phyloP scores from a whole-genome alignment of 2,329 filamentous ascomycete species.

The Claviceps pazoutovae region DNA sequence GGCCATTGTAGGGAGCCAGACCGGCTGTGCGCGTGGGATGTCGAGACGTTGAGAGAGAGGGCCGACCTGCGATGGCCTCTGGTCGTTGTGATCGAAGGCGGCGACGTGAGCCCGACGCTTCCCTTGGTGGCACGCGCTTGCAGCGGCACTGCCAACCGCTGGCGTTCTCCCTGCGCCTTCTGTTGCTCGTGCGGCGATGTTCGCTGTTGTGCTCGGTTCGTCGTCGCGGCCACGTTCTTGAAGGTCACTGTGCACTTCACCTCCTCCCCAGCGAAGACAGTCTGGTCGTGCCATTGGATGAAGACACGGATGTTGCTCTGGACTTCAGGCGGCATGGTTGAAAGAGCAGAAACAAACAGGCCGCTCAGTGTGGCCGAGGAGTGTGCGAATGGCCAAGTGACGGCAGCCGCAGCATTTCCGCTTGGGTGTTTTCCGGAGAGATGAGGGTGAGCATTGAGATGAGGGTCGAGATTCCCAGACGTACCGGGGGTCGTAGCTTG shows the following conservation, averaged over 20 bases:
- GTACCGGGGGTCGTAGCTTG: not conserved
- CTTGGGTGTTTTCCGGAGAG: conserved; percentile 8
- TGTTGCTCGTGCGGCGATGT: conserved; percentile 12
- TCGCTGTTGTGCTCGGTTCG: conserved; percentile 17
- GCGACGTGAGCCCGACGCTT: conserved; percentile 30
- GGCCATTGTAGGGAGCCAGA: conserved; percentile 35
- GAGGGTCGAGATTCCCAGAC: not conserved
- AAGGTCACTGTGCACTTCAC: conserved; percentile 94
- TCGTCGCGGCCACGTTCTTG: conserved; percentile 57
- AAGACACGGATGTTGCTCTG: conserved; percentile 77
- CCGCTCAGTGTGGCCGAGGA: conserved; percentile 18
- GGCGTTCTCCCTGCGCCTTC: conserved; percentile 16
- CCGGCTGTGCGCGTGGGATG: conserved; percentile 29
- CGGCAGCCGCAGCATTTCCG: conserved; percentile 18
- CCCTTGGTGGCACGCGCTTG: conserved; percentile 26
- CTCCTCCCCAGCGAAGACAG: conserved; percentile 92
- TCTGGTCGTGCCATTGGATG: conserved; percentile 86
- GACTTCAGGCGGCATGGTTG: conserved; percentile 35
- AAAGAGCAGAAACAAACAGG: conserved; percentile 3
- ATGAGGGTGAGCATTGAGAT: not conserved
- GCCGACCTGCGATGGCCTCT: conserved; percentile 50
- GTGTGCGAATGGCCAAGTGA: conserved; percentile 12
- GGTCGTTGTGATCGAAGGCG: conserved; percentile 24
- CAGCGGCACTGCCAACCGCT: conserved; percentile 29
- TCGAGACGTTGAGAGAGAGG: conserved; percentile 46